These are phyloP conservation scores for Heliamphora exappendiculata DNA, from an alignment of 148 eudicot genomes.

Conservation along the genomic window DNA sequence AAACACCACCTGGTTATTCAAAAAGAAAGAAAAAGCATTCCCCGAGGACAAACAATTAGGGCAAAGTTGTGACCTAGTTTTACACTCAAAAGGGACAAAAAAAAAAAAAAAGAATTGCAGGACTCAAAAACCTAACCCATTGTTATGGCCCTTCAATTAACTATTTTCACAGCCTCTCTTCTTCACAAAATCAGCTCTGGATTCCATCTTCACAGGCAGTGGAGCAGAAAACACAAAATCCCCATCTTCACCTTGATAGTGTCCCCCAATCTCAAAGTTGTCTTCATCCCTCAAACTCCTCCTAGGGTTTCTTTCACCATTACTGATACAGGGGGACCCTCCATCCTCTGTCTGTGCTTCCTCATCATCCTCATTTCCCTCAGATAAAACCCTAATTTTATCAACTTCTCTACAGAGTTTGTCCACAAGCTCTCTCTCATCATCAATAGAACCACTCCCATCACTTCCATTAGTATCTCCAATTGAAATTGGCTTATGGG, in stretches of 20 bases:
- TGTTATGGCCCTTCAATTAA: slow-evolving; percentile 4
- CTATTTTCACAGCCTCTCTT: slow-evolving; percentile 30
- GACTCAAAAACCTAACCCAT: neutral
- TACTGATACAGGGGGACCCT: slow-evolving; percentile 31
- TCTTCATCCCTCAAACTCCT: slow-evolving; percentile 18
- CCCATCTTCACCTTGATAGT: slow-evolving; percentile 24
- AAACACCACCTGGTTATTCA: neutral
- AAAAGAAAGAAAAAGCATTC: neutral
- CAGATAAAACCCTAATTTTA: slow-evolving; percentile 34
- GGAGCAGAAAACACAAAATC: slow-evolving; percentile 45
- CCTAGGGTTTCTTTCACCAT: slow-evolving; percentile 27
- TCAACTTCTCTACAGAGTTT: slow-evolving; percentile 27
- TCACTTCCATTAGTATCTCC: slow-evolving; percentile 27
- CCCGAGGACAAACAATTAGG: slow-evolving; percentile 1
- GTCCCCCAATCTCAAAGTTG: slow-evolving; percentile 13
- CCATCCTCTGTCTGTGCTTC: slow-evolving; percentile 30
- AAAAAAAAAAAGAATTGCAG: neutral
- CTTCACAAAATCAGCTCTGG: slow-evolving; percentile 32
- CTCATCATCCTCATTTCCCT: slow-evolving; percentile 36
- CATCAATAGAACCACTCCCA: slow-evolving; percentile 21
- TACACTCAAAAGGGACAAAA: neutral
- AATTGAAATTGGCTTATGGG: slow-evolving; percentile 17
- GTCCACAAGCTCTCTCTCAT: slow-evolving; percentile 19
- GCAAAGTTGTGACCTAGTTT: neutral
- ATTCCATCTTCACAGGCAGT: slow-evolving; percentile 49